These are phyloP conservation scores for Trypanosoma caninum DNA, from an alignment of 208 protist species.

Conservation along the genomic window DNA sequence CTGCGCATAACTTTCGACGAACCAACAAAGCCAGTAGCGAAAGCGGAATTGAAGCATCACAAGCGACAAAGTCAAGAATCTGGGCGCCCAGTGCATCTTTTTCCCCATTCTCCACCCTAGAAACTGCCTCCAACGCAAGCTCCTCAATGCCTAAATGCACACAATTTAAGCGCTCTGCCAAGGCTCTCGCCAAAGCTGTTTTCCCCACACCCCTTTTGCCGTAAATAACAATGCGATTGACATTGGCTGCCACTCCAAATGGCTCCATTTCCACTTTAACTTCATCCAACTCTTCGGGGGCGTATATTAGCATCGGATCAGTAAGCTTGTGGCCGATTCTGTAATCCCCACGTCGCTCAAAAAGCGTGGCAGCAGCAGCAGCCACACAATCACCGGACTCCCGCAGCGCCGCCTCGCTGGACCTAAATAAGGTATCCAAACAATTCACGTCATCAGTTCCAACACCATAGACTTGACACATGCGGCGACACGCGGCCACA, in stretches of 20 bases:
- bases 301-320: conserved; percentile 56
- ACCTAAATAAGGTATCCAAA: conserved; percentile 38
- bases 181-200: conserved; percentile 31
- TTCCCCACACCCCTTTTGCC: conserved; percentile 56
- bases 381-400: conserved; percentile 1
- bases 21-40: conserved; percentile 51
- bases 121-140: conserved; percentile 33
- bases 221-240: conserved; percentile 64
- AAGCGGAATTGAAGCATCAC: conserved; percentile 37
- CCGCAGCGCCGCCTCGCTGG: conserved; percentile 22
- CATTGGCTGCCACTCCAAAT: conserved; percentile 28
- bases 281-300: conserved; percentile 54
- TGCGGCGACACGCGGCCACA: conserved; percentile 41
- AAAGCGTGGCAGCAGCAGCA: conserved; percentile 14
- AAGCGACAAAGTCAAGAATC: conserved; percentile 29
- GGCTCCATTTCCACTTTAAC: conserved; percentile 37
- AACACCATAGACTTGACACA: conserved; percentile 48
- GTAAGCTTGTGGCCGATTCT: conserved; percentile 30
- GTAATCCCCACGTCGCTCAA: conserved; percentile 28
- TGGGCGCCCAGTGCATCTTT: conserved; percentile 30
- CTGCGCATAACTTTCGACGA: conserved; percentile 27
- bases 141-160: conserved; percentile 67
- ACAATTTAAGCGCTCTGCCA: conserved; percentile 56
- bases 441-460: conserved; percentile 44
- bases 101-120: not conserved